These are phyloP conservation scores for Aspergillus asperescens DNA, from an alignment of 495 filamentous ascomycete species.

Conservation along the genomic window DNA sequence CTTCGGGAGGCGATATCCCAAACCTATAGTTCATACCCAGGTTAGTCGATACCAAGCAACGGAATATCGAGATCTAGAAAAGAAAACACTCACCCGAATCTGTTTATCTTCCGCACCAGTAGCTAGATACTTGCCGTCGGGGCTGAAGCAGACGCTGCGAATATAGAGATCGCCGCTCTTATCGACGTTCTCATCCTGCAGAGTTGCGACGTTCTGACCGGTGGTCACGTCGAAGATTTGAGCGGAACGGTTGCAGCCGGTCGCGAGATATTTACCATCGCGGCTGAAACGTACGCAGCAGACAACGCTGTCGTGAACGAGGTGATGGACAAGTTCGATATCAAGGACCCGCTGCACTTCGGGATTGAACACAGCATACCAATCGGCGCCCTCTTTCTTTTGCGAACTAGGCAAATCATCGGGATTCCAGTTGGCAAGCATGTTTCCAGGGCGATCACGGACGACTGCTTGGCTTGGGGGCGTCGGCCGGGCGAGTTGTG, in stretches of 20 bases:
- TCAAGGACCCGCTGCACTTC: constrained; percentile 76
- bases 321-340: constrained; percentile 80
- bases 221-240: constrained; percentile 83
- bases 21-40: constrained; percentile 48
- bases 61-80: neutral
- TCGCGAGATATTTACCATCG: constrained; percentile 84
- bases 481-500: constrained; percentile 77
- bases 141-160: constrained; percentile 87
- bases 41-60: constrained; percentile 1
- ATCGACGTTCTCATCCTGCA: constrained; percentile 80
- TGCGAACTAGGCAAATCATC: constrained; percentile 76
- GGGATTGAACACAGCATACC: constrained; percentile 89
- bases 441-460: constrained; percentile 63
- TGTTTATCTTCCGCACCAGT: constrained; percentile 90
- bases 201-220: constrained; percentile 69
- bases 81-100: constrained; percentile 64
- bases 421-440: constrained; percentile 79
- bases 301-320: constrained; percentile 82
- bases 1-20: constrained; percentile 75
- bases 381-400: constrained; percentile 77
- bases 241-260: constrained; percentile 82
- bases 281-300: constrained; percentile 88
- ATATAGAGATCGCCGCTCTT: constrained; percentile 84
- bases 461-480: constrained; percentile 56
- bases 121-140: constrained; percentile 81